Conservation (phyloP, 164 flowering plant genomes). For the Vitis labrusca region DNA sequence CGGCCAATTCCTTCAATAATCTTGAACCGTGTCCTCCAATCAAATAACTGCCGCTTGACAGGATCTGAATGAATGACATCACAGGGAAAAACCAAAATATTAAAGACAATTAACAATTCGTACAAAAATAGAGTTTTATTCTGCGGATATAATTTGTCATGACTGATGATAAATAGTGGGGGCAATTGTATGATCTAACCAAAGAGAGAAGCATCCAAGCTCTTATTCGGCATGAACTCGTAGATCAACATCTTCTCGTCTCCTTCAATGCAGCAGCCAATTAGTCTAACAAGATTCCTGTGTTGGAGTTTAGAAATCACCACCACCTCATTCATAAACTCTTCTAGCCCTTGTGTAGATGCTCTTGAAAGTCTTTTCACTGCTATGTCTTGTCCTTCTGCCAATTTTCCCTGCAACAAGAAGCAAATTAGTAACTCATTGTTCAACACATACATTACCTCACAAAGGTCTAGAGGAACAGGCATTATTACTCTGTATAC, state of each 20-base stretch:
- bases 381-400: constrained; percentile 36
- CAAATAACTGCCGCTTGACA: constrained; percentile 8
- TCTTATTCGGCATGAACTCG: constrained; percentile 32
- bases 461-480: neutral
- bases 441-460: neutral
- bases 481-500: constrained; percentile 25
- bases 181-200: constrained; percentile 14
- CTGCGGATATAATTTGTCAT: too few relatives aligned
- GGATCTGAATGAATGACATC: constrained; percentile 19
- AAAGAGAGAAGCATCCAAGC: constrained; percentile 27
- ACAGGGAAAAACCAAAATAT: neutral
- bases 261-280: constrained; percentile 39
- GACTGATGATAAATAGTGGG: too few relatives aligned
- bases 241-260: constrained; percentile 35
- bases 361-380: constrained; percentile 42
- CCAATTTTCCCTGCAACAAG: constrained; percentile 28
- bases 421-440: constrained; percentile 3
- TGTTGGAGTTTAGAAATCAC: constrained; percentile 44
- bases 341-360: constrained; percentile 40
- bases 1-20: neutral
- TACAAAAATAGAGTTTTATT: too few relatives aligned
- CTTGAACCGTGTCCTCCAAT: constrained; percentile 29
- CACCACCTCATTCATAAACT: constrained; percentile 46
- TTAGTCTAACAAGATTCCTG: constrained; percentile 37
- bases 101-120: neutral